These are phyloP conservation scores for Alternaria arborescens DNA, from an alignment of 2,329 filamentous ascomycete genomes.

Conservation along the genomic window DNA sequence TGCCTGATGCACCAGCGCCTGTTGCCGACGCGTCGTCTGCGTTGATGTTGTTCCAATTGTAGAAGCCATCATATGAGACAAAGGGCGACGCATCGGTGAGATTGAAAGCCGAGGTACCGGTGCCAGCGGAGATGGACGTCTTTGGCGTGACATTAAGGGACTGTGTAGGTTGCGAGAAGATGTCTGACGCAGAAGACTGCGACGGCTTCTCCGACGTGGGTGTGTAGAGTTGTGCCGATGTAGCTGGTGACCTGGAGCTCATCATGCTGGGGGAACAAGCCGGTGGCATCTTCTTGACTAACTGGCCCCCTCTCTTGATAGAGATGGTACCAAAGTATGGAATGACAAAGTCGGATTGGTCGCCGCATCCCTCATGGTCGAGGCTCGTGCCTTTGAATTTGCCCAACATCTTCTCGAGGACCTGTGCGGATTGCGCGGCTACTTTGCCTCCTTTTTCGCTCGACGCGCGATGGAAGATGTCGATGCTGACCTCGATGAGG, in stretches of 20 bases:
- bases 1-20: constrained; percentile 1
- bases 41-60: constrained; percentile 43
- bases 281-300: constrained; percentile 12
- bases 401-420: constrained; percentile 50
- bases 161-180: constrained; percentile 23
- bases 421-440: constrained; percentile 49
- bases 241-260: constrained; percentile 6
- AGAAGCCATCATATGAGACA: constrained; percentile 52
- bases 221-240: constrained; percentile 17
- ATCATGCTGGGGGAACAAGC: constrained; percentile 3
- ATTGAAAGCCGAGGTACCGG: constrained; percentile 15
- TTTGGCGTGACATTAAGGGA: constrained; percentile 25
- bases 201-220: constrained; percentile 22
- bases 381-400: constrained; percentile 34
- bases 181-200: constrained; percentile 16
- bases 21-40: constrained; percentile 21
- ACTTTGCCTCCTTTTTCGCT: constrained; percentile 54
- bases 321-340: constrained; percentile 55
- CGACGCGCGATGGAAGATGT: constrained; percentile 53
- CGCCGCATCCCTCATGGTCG: constrained; percentile 18
- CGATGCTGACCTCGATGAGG: constrained; percentile 52
- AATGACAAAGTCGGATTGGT: constrained; percentile 46
- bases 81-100: constrained; percentile 39
- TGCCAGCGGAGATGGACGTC: constrained; percentile 23
- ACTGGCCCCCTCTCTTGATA: constrained; percentile 42